Evolutionary conservation across 495 filamentous ascomycete genomes (phyloP).

Genomic region (Podospora conica): DNA sequence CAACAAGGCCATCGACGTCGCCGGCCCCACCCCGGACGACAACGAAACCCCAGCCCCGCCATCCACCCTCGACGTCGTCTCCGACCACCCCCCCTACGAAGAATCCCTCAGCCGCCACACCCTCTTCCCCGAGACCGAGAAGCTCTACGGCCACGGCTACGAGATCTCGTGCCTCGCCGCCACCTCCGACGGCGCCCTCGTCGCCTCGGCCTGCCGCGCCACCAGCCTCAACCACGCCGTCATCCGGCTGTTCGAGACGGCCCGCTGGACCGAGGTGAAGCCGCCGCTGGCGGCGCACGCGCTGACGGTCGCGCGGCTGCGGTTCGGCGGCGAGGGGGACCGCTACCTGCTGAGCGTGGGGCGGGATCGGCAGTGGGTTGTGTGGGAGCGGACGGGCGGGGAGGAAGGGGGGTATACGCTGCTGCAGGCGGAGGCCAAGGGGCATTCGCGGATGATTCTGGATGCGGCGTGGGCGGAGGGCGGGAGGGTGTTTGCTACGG

Average conservation of each 20-base stretch:
- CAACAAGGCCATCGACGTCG: conserved; percentile 77
- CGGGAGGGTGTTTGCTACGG: conserved; percentile 65
- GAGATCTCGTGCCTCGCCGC: conserved; percentile 89
- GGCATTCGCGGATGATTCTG: conserved; percentile 85
- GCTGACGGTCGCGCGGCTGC: conserved; percentile 73
- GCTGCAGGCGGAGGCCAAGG: conserved; percentile 64
- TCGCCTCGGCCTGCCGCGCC: conserved; percentile 93
- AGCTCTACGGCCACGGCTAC: conserved; percentile 98
- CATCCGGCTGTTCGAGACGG: conserved; percentile 82
- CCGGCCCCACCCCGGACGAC: conserved; percentile 33
- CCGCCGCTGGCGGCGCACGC: conserved; percentile 75
- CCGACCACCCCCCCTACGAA: conserved; percentile 72
- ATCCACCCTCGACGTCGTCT: conserved; percentile 38
- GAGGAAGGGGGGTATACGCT: conserved; percentile 46
- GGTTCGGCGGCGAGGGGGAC: conserved; percentile 67
- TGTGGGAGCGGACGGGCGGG: conserved; percentile 52
- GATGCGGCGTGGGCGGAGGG: conserved; percentile 73
- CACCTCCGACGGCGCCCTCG: conserved; percentile 61
- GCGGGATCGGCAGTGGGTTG: conserved; percentile 81
- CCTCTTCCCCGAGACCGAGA: conserved; percentile 92
- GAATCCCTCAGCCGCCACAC: conserved; percentile 85
- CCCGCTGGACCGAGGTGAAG: conserved; percentile 78
- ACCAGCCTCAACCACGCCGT: conserved; percentile 91
- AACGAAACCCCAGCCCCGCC: conserved; percentile 30
- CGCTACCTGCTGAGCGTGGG: conserved; percentile 76